These are phyloP conservation scores for Gautieria morchelliformis DNA, from an alignment of 768 basidiomycete genomes.

Conservation along the genomic window DNA sequence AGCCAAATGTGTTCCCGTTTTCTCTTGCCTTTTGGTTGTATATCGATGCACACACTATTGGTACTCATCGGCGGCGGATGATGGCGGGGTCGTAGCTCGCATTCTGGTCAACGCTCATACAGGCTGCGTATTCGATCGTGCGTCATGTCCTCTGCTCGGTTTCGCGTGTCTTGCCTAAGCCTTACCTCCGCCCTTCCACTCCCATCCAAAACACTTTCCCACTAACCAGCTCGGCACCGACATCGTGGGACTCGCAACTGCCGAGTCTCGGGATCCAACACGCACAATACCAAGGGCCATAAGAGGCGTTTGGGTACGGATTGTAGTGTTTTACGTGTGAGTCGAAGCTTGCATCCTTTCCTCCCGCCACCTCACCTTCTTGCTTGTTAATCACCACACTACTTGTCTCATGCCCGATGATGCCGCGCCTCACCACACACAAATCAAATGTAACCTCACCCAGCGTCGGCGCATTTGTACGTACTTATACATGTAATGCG, in stretches of 20 bases:
- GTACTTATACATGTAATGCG: not conserved
- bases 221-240: slow-evolving; percentile 37
- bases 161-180: too few species aligned
- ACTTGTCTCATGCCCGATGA: slow-evolving; percentile 27
- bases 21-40: slow-evolving; percentile 13
- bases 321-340: slow-evolving; percentile 70
- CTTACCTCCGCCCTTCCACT: too few species aligned
- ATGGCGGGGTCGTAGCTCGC: slow-evolving; percentile 17
- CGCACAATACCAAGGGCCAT: slow-evolving; percentile 60
- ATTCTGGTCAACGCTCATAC: slow-evolving; percentile 48
- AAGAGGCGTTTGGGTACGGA: slow-evolving; percentile 60
- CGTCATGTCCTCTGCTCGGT: slow-evolving; percentile 26
- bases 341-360: not conserved
- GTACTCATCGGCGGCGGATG: too few species aligned
- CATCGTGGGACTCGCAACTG: slow-evolving; percentile 60
- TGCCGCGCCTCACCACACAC: too few species aligned
- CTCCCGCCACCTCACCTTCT: too few species aligned
- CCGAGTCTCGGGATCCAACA: slow-evolving; percentile 81
- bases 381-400: not conserved
- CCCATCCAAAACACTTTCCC: too few species aligned
- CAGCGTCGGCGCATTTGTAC: slow-evolving; percentile 46
- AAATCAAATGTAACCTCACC: too few species aligned
- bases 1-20: too few species aligned
- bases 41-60: too few species aligned
- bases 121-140: slow-evolving; percentile 89